Base-by-base conservation (phyloP, 441 rosid genomes). In the Erodium trifolium region DNA sequence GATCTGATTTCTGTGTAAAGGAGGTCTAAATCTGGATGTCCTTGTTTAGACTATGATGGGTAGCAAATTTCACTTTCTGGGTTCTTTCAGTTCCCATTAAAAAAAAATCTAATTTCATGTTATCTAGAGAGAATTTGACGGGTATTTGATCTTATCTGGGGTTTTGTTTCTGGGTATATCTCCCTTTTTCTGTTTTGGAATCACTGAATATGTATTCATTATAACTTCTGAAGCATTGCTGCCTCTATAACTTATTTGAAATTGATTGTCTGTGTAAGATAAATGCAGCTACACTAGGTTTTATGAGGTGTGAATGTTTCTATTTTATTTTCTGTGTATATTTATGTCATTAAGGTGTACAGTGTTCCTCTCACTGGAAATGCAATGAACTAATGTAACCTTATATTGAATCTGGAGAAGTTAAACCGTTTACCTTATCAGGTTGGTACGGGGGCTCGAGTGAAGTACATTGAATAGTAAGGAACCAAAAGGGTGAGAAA, bases 21-120 rank as follows among this genome's bases (percentile, higher is more conserved):
- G 62, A 55, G 62, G 23, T 14, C 62, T 2, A 55, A 55, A 16
- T 55, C 7, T 4, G 62, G 16, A 55, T 55, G 2, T 6, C 16
- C 62, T 55, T 55, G 62, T 55, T 7, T 16, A 55, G 19, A 55
- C 62, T 55, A 18, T 55, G 2, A 55, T 55, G 62, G 62, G 62
- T 55, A 16, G 62, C 18, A 16, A 17, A 3, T 55, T 55, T 55
- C 62, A 55, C 8, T 16, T 55, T 55, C 62, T 55, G 62, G 62
- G 27, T 55, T 55, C 62, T 17, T 14, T 55, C 23, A 16, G 62
- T 55, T 55, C 16, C 10, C 62, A 16, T 17, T n/a, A n/a, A 51
- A 51, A 55, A 55, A 55, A 49, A 14, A 5, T 55, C 62, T 14
- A 18, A 4, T 17, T 16, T 55, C 11, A 41, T 41, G 47, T 11